These are phyloP conservation scores for Alliaria petiolata DNA, from an alignment of 345 rosid species.

Conservation along the genomic window DNA sequence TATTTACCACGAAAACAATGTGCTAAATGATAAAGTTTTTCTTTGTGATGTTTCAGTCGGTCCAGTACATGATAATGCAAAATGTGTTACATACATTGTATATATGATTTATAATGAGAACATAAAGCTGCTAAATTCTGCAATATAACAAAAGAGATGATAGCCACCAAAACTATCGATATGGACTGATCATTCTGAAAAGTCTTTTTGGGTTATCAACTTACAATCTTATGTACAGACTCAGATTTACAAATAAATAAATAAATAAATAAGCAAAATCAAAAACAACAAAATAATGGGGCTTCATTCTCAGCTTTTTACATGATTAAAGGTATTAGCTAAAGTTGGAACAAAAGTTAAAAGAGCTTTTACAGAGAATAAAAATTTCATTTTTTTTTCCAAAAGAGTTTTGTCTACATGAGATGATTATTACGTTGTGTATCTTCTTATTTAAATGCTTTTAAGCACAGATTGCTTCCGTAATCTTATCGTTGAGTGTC, in stretches of 20 bases:
- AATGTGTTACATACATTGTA: conserved; percentile 15
- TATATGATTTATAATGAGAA: background rate
- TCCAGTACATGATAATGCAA: background rate
- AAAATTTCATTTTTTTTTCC: background rate
- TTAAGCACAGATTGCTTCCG: background rate
- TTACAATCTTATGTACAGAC: conserved; percentile 1
- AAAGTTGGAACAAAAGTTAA: conserved; percentile 23
- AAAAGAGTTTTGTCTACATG: conserved; percentile 12
- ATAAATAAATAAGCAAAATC: background rate
- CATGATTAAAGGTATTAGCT: conserved; percentile 21
- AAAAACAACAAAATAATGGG: background rate
- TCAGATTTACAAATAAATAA: background rate
- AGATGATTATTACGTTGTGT: background rate
- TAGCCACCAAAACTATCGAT: conserved; percentile 23
- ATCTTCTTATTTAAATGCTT: background rate
- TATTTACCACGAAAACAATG: conserved; percentile 1
- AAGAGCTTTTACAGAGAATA: conserved; percentile 26
- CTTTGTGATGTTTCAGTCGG: conserved; percentile 7
- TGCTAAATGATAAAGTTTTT: background rate
- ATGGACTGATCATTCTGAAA: conserved; percentile 21
- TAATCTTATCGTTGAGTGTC: conserved; percentile 14
- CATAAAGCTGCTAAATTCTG: conserved; percentile 16
- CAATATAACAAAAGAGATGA: conserved; percentile 19
- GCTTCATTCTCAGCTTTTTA: conserved; percentile 19
- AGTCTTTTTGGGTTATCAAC: conserved; percentile 16